Base-by-base conservation (phyloP, 2,329 filamentous ascomycete species). In the Epichloe coenophiala region DNA sequence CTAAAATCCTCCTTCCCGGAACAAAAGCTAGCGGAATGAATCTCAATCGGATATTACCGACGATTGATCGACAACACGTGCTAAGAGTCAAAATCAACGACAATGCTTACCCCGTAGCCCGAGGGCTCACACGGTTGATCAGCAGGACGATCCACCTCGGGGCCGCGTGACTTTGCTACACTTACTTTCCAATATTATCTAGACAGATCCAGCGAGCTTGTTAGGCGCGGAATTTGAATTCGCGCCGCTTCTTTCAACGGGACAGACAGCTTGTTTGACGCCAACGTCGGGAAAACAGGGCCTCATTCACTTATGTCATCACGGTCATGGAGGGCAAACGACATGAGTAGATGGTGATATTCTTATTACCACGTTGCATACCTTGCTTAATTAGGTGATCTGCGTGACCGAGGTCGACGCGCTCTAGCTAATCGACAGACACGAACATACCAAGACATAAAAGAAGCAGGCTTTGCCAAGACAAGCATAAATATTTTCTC, bases 301-400 rank as follows among this genome's bases (percentile, higher is more conserved):
- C 13, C 15, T 3, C 15, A 39, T 13, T n/a, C 37, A 5, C 6
- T 39, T 5, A 15, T 4, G 1, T n/a, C 5, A 39, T 8, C 37
- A 39, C 37, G 6, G 23, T 27, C 15, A 38, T 5, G 21, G 15
- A 17, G 27, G 23, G 47, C n/a, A 23, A 47, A 41, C 27, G 23
- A 45, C 2, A 40, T 17, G 42, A 21, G 47, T 42, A 48, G 35
- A 48, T 42, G 33, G 37, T 41, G n/a, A 31, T 23, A 4, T 42
- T 42, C 2, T 42, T 17, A 17, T 41, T 41, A 11, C 6, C 27
- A 6, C 9, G 4, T 44, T 17, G 36, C 42, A 23, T n/a, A 17
- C 42, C 47, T 45, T 40, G 13, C 8, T 51, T 41, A 37, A 46
- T 43, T 47, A 47, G 15, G 44, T 51, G 49, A 38, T 27, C 38